A percentile compares a stretch with the other conserved stretches of the same genome.
Evolutionary conservation across 148 eudicot species (phyloP).

Genomic region (Chenopodium suecicum): DNA sequence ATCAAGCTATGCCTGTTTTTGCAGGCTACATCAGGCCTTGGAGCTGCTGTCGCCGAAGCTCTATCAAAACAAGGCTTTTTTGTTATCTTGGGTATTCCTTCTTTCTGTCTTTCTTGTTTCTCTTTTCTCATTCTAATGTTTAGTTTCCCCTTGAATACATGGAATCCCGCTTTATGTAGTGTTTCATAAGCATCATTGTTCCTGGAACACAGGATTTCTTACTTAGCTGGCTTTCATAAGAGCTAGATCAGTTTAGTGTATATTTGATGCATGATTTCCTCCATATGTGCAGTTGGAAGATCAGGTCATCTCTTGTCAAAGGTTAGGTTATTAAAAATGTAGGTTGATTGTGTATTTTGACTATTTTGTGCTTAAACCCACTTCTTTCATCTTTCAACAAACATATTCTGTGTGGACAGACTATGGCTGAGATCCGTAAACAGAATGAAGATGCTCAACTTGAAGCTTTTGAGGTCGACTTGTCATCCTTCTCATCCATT

Average conservation of each 20-base stretch:
- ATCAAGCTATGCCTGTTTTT: not conserved
- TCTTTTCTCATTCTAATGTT: too few species aligned
- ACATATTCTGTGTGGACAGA: slow-evolving; percentile 38
- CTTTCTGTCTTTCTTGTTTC: not conserved
- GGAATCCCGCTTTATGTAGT: not conserved
- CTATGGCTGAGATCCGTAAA: slow-evolving; percentile 50
- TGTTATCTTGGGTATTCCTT: slow-evolving; percentile 60
- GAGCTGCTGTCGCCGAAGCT: slow-evolving; percentile 76
- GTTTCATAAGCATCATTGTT: not conserved
- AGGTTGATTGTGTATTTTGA: not conserved
- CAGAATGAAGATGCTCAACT: slow-evolving; percentile 50
- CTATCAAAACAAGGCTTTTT: slow-evolving; percentile 71
- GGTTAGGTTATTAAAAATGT: slow-evolving; percentile 37
- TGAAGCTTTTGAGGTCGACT: slow-evolving; percentile 71
- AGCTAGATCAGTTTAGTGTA: not conserved
- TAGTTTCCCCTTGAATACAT: too few species aligned
- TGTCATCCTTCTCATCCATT: slow-evolving; percentile 77
- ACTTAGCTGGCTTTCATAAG: not conserved
- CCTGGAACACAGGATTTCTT: too few species aligned
- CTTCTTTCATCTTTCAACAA: slow-evolving; percentile 8
- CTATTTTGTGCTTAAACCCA: not conserved
- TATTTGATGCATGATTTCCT: slow-evolving; percentile 10
- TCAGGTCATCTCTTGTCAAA: slow-evolving; percentile 51
- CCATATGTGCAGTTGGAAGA: slow-evolving; percentile 72
- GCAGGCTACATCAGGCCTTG: slow-evolving; percentile 90